Conservation (phyloP, 441 rosid species). For the Syzygium malaccense region DNA sequence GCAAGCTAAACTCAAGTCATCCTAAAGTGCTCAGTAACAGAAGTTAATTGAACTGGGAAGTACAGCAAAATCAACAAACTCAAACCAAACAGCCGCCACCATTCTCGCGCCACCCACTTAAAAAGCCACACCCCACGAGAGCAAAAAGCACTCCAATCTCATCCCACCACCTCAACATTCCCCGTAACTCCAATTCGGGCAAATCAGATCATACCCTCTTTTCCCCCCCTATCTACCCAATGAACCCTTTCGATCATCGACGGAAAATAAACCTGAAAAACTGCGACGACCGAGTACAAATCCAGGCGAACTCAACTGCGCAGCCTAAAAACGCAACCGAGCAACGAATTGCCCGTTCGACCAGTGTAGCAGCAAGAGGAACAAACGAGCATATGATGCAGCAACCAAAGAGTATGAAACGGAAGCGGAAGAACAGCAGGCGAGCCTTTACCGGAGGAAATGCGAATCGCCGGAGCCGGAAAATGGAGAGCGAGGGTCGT, state of each 20-base stretch:
- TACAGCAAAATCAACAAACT: background rate
- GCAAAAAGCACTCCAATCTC: background rate
- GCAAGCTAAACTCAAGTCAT: too few species aligned
- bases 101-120: background rate
- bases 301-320: background rate
- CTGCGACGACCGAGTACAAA: too few species aligned
- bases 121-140: background rate
- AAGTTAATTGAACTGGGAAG: background rate
- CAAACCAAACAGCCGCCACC: fast-evolving
- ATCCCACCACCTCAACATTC: background rate
- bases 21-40: too few species aligned
- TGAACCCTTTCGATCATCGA: background rate
- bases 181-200: background rate
- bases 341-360: background rate
- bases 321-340: background rate
- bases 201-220: background rate
- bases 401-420: background rate
- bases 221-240: background rate
- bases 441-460: background rate
- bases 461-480: background rate
- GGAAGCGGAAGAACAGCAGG: background rate
- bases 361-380: background rate
- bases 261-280: background rate
- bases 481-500: background rate
- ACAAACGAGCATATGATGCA: background rate